phyloP scores from a whole-genome alignment of 306 rosid genomes.

The Prosopis cineraria region DNA sequence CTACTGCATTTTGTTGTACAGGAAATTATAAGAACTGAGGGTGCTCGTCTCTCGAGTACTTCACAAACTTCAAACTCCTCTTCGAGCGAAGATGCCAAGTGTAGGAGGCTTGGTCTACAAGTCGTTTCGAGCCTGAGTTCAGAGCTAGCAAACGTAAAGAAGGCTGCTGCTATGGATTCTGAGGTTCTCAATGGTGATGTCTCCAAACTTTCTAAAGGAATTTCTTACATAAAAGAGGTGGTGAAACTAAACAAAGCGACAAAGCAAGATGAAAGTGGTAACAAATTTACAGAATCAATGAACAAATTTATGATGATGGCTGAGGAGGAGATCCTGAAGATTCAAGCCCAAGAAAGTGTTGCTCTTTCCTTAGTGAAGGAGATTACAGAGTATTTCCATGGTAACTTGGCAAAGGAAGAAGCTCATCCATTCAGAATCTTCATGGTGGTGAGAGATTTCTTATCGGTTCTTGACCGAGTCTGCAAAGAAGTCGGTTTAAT shows the following conservation, averaged over 20 bases:
- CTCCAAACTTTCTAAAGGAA: constrained; percentile 70
- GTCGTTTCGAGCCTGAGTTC: constrained; percentile 81
- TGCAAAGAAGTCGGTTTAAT: constrained; percentile 91
- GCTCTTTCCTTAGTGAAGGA: constrained; percentile 85
- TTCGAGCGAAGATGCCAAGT: constrained; percentile 63
- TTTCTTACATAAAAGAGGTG: constrained; percentile 56
- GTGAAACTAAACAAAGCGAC: constrained; percentile 43
- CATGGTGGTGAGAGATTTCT: constrained; percentile 89
- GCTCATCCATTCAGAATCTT: constrained; percentile 95
- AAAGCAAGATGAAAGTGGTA: constrained; percentile 42
- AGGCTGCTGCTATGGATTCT: constrained; percentile 92
- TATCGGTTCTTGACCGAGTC: constrained; percentile 69
- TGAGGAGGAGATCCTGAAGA: constrained; percentile 69
- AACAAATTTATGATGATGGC: constrained; percentile 74
- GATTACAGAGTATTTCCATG: constrained; percentile 94
- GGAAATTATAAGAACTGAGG: constrained; percentile 88
- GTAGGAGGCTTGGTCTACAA: constrained; percentile 83
- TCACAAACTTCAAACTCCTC: constrained; percentile 52
- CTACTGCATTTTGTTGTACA: constrained; percentile 92
- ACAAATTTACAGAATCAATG: constrained; percentile 66
- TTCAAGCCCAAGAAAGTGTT: constrained; percentile 86
- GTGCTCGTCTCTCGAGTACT: constrained; percentile 59
- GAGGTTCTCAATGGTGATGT: constrained; percentile 73
- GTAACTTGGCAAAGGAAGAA: constrained; percentile 88
- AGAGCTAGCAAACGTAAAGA: constrained; percentile 85